Evolutionary conservation across 805 yeast genomes (phyloP).

Genomic region (Saccharomycopsis sp.): DNA sequence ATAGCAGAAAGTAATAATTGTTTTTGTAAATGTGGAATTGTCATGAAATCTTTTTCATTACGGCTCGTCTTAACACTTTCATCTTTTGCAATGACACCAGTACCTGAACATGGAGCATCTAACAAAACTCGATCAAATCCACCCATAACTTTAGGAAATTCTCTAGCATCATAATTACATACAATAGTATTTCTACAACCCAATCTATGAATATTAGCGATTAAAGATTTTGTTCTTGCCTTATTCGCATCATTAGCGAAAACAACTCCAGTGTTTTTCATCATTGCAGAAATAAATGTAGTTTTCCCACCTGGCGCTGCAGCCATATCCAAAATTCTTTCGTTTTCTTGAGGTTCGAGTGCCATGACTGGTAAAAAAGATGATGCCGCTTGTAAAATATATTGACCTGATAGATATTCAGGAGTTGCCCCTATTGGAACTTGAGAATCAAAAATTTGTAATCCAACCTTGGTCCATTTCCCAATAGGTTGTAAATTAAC

Average conservation of each 20-base stretch:
- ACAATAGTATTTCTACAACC: slow-evolving; percentile 97
- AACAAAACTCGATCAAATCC: slow-evolving; percentile 92
- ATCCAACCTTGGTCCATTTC: slow-evolving; percentile 95
- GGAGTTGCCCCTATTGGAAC: slow-evolving; percentile 99
- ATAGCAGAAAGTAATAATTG: slow-evolving; percentile 90
- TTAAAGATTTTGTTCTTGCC: slow-evolving; percentile 90
- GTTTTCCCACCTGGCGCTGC: slow-evolving; percentile 66
- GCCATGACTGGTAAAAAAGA: slow-evolving; percentile 98
- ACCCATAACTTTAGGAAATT: slow-evolving; percentile 96
- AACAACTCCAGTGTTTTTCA: slow-evolving; percentile 96
- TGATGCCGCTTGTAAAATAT: slow-evolving; percentile 96
- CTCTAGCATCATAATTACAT: slow-evolving; percentile 96
- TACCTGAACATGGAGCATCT: slow-evolving; percentile 99
- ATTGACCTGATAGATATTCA: slow-evolving; percentile 95
- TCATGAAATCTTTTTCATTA: slow-evolving; percentile 93
- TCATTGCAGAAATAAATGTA: slow-evolving; percentile 60
- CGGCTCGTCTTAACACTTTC: slow-evolving; percentile 88
- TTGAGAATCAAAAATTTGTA: slow-evolving; percentile 95
- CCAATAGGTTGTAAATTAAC: slow-evolving; percentile 97
- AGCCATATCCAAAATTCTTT: slow-evolving; percentile 95
- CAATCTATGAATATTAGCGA: slow-evolving; percentile 94
- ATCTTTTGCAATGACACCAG: slow-evolving; percentile 98
- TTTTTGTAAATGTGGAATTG: slow-evolving; percentile 94
- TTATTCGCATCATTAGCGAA: slow-evolving; percentile 97
- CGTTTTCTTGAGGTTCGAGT: slow-evolving; percentile 92